A percentile compares a stretch with the other conserved stretches of the same genome.
These are phyloP conservation scores for Diospyros kaki DNA, from an alignment of 148 eudicot species.

Conservation along the genomic window DNA sequence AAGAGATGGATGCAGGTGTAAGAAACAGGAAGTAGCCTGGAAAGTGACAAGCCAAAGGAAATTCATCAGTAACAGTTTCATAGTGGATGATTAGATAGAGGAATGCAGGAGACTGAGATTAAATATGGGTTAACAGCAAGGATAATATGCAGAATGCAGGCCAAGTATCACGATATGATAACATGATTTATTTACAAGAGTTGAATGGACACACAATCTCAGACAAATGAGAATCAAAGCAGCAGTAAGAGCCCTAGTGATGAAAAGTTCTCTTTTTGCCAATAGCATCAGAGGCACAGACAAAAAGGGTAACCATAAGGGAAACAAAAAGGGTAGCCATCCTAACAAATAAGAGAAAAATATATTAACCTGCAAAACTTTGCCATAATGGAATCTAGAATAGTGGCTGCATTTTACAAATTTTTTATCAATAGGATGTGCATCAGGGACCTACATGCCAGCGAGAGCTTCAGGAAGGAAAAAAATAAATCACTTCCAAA, in stretches of 20 bases:
- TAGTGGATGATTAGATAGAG: not conserved
- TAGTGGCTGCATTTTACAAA: not conserved
- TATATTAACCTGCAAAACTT: not conserved
- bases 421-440: too few relatives aligned
- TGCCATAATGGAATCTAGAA: not conserved
- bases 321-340: too few relatives aligned
- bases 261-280: too few relatives aligned
- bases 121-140: not conserved
- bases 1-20: not conserved
- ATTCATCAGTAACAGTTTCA: not conserved
- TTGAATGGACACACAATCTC: not conserved
- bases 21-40: not conserved
- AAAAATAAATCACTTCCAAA: too few relatives aligned
- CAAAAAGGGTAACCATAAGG: not conserved
- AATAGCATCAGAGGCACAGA: too few relatives aligned
- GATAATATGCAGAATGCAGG: not conserved
- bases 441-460: too few relatives aligned
- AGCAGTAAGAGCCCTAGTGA: too few relatives aligned
- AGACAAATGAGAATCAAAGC: not conserved
- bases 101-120: not conserved
- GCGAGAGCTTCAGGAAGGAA: too few relatives aligned
- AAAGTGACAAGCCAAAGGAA: not conserved
- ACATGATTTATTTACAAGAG: not conserved
- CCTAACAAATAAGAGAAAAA: not conserved
- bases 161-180: not conserved